Base-by-base conservation (phyloP, 768 basidiomycete genomes). In the Chalciporus piperatus region DNA sequence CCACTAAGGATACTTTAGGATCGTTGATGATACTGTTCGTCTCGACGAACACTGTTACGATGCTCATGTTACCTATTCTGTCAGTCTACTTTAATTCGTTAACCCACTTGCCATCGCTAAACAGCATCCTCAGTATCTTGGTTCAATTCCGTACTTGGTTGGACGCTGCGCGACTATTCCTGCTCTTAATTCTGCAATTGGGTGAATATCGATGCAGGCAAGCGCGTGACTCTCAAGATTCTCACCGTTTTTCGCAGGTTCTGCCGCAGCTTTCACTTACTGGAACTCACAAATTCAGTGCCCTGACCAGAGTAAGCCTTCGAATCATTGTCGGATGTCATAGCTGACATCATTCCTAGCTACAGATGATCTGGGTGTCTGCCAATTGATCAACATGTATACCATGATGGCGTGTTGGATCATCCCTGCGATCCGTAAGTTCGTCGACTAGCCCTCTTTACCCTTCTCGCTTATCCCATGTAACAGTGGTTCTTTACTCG, bases 321-420 rank as follows among this genome's bases (percentile, higher is more conserved):
- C 28, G n/a, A 7, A 13, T 37, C 7, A 12, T 42, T 4, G 38
- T 27, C 4, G n/a, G 2, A 37, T 37, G n/a, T 14, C 30, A 23
- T 44, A 44, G 16, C 6, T 22, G 16, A 45, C 22, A 2, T 19
- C 37, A 48, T 22, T 33, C 19, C 6, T 45, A 79, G 77, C 71
- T 47, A 59, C 69, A 10, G 70, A 76, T 54, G 66, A 74, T 40
- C 63, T 68, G 46, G 73, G 70, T 10, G 63, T 75, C n/a, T 85
- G 83, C 59, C 69, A 68, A 47, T 63, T 80, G 9, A 65, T 82
- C 33, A 73, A 75, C 48, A 59, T 76, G 6, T 82, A 74, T 55
- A 75, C 82, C 32, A 51, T 81, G 45, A 57, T 80, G 1, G 73
- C 72, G 38, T 79, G 74, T 57, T 85, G 83, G 83, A 58, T 81